These are phyloP conservation scores for Prunus armeniaca DNA, from an alignment of 306 rosid genomes.

Conservation along the genomic window DNA sequence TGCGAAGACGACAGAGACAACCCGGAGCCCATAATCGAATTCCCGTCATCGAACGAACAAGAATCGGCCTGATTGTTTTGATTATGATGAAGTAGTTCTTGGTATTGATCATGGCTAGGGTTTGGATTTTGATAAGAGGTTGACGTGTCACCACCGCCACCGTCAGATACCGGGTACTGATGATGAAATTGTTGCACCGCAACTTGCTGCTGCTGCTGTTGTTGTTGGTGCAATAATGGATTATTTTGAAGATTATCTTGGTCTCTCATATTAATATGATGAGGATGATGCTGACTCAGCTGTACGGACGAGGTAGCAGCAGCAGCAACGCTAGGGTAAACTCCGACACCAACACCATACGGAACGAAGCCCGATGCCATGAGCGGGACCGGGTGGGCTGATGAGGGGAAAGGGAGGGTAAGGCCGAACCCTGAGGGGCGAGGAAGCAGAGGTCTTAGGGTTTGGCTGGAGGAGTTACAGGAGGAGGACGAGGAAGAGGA, in stretches of 20 bases:
- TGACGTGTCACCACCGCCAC: conserved; percentile 4
- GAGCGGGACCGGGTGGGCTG: conserved; percentile 25
- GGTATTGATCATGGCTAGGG: conserved; percentile 16
- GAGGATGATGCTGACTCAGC: neutral
- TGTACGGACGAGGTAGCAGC: neutral
- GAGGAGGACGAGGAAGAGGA: conserved; percentile 28
- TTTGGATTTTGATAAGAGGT: conserved; percentile 29
- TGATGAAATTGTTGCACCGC: neutral
- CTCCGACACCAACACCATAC: neutral
- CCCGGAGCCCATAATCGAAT: conserved; percentile 29
- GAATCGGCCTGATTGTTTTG: conserved; percentile 11
- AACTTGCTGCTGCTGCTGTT: neutral
- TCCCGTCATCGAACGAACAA: conserved; percentile 23
- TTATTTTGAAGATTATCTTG: neutral
- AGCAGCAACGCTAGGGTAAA: neutral
- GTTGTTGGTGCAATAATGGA: neutral
- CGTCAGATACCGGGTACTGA: conserved; percentile 4
- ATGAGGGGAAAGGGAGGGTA: conserved; percentile 18
- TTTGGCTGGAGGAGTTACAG: conserved; percentile 48
- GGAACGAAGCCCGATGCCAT: conserved; percentile 30
- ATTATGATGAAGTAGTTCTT: neutral
- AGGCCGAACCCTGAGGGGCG: conserved; percentile 55
- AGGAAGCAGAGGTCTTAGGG: conserved; percentile 73
- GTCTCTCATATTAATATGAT: neutral
- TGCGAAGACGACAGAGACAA: conserved; percentile 20